Evolutionary conservation across 495 filamentous ascomycete species (phyloP), one percentile per base, ranked within the genome.

Genomic region (Aspergillus cavernicola): DNA sequence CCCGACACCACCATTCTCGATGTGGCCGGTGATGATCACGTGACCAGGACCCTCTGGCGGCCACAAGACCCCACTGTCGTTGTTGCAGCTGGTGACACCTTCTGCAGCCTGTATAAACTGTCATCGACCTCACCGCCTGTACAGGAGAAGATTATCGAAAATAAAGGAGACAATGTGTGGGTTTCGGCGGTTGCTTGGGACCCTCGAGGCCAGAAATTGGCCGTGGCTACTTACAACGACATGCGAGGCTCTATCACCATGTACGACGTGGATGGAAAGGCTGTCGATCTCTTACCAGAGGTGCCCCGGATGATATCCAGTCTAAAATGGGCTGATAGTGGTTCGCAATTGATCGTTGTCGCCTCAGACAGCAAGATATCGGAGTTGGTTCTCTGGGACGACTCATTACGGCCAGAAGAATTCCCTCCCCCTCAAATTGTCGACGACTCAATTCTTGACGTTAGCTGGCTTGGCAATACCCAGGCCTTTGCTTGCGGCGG

Each of bases 71-170:
- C 89, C 54, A 84, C 80, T 31, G 71, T 88, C 65, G 77, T 95
- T 66, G 86, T 85, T 59, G 83, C 84, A 56, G 84, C 83, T 66
- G 87, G 88, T 62, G 85, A 90, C 67, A 81, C 84, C 67, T 85
- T 89, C 78, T 88, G 87, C 72, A 85, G 83, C 55, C 73, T 93
- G 67, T 92, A 87, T 87, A 87, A 81, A 58, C 64, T 91, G 43
- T 78, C 82, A 2, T 56, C 60, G 11, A 63, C 66, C 6, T 63
- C 69, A 13, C 45, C 62, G 10, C 68, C 74, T 3, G 62, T 66
- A 24, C 62, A 67, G 24, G 75, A 78, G 52, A 73, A 66, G 3
- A 60, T 72, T 15, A 51, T 68, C 15, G 66, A 74, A 26, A 62
- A 65, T 31, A 72, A 69, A 28, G 63, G 61, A 2, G 65, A 66